Percentiles rank a stretch among this genome's conserved stretches.
phyloP scores from a whole-genome alignment of 495 filamentous ascomycete genomes.

The Neurospora sp. region DNA sequence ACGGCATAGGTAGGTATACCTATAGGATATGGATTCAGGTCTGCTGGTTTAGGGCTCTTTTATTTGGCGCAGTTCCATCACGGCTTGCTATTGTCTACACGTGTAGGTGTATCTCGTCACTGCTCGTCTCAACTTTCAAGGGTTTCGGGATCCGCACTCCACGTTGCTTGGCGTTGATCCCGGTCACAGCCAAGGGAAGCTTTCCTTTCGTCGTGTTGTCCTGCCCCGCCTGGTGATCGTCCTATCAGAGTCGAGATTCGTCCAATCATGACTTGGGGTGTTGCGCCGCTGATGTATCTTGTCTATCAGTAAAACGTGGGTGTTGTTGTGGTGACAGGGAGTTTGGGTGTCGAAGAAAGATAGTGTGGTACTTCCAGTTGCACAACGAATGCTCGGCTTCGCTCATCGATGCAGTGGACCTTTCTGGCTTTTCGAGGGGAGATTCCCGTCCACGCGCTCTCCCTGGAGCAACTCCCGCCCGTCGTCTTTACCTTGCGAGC shows the following conservation, averaged over 20 bases:
- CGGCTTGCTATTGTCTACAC: neutral
- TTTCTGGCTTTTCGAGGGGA: neutral
- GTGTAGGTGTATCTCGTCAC: neutral
- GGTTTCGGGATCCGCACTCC: conserved; percentile 4
- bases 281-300: neutral
- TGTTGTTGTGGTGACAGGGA: neutral
- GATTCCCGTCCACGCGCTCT: neutral
- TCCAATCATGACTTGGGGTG: neutral
- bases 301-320: neutral
- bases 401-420: neutral
- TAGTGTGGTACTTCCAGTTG: neutral
- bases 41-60: neutral
- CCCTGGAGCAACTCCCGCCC: neutral
- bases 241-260: neutral
- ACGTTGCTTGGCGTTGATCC: conserved; percentile 11
- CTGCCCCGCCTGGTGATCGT: neutral
- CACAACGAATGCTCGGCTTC: neutral
- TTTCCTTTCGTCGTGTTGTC: neutral
- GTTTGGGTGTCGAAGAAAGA: neutral
- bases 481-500: neutral
- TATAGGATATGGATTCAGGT: neutral
- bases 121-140: neutral
- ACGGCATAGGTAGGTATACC: neutral
- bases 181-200: neutral
- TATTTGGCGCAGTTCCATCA: neutral